Base-by-base conservation (phyloP, 495 filamentous ascomycete genomes). In the Aspergillus ostianus region DNA sequence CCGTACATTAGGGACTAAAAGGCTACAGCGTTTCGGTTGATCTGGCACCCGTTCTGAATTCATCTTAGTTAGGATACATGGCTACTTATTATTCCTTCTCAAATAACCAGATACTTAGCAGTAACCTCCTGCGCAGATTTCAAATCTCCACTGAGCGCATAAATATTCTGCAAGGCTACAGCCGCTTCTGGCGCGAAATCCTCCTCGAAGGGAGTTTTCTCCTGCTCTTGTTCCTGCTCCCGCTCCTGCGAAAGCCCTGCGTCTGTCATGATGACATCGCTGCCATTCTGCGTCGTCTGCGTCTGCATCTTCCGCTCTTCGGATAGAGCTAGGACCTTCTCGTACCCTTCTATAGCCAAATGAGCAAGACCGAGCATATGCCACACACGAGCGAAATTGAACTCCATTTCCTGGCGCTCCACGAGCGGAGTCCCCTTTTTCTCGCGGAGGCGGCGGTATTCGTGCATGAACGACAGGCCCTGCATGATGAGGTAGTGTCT, bases 401-500 rank as follows among this genome's bases (percentile, higher is more conserved):
- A 98, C 59, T 96, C 89, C 20, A 92, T 90, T 71, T 98, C 94
- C 69, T 92, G 90, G 48, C 77, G 70, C 65, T 87, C 81, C 46
- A 77, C 70, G n/a, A 75, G 64, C 2, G 74, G 63, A 53, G 55
- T 69, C 26, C 70, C 73, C 57, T 71, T 58, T 21, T 62, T 72
- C 66, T 69, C 77, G 2, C 77, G 74, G 10, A 74, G 87, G 67
- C 55, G 85, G 62, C 90, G 88, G 70, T 98, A 98, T 23, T 85
- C 78, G 50, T 85, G 82, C 53, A 97, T 72, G 65, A 98, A 97
- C 0, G 86, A 80, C 18, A 97, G 77, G 0, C 89, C 94, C 68
- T 98, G 94, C 65, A 89, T 79, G 44, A 96, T 84, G 21, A 90
- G 84, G 63, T 88, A 92, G 67, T 97, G 92, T 1, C 93, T 81